Base-by-base conservation (phyloP, 371 early-diverging fungal genomes). In the Haplosporangium sp. region DNA sequence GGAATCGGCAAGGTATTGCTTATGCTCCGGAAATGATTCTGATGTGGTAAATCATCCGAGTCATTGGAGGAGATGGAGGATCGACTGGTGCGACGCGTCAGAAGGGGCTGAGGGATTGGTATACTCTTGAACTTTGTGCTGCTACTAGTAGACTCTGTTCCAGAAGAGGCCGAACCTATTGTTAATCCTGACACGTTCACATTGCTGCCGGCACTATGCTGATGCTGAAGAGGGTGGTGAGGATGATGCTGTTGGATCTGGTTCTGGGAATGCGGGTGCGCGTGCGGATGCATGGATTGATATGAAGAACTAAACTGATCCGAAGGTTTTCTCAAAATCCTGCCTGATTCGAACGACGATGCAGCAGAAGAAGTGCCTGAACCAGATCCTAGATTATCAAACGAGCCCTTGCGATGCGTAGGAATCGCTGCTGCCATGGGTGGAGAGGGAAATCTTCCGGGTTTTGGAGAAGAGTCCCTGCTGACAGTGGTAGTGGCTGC, bases 101-200 rank as follows among this genome's bases (percentile, higher is more conserved):
- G 77, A 41, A 81, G 73, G 6, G 82, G 82, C 46, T 81, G 77
- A 13, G 82, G 82, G 64, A 81, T 81, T 13, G 82, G 82, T 13
- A 81, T 76, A 40, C 77, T 77, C 55, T 77, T 81, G 52, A 81
- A 76, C 60, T 73, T 76, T 68, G 77, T 47, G 62, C 59, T 69
- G 53, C 51, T 62, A 14, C 40, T 53, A 29, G 60, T 58, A 40
- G 72, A 71, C 18, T 66, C 74, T 42, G 58, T 52, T 12, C 71
- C 70, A 18, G 68, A 72, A n/a, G 55, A 56, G 0, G 51, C 38
- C 29, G 72, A 64, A 60, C 73, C 73, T 20, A 55, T 57, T 2
- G 73, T 51, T 12, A 55, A 46, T 20, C 61, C 36, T 10, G 67
- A 63, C 1, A 59, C 13, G 16, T 61, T 54, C 5, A 55, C 46